phyloP scores from a whole-genome alignment of 164 flowering plant species.

The Euptelea pleiosperma region DNA sequence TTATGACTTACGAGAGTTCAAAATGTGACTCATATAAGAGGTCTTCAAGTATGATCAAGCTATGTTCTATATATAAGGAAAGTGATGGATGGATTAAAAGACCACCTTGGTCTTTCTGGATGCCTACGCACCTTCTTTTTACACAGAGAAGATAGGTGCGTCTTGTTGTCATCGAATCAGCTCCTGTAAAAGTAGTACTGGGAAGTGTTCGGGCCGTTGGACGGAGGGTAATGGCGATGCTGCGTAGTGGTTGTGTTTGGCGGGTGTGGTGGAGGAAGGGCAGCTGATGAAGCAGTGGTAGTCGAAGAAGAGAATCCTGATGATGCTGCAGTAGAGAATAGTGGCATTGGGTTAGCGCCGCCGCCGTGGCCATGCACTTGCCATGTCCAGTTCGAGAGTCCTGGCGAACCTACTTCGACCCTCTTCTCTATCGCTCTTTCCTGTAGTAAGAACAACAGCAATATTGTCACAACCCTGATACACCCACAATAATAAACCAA shows the following conservation, averaged over 20 bases:
- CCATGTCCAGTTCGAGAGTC: constrained; percentile 47
- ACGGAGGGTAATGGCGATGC: constrained; percentile 21
- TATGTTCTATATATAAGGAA: too few relatives aligned
- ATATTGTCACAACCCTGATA: too few relatives aligned
- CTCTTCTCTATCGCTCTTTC: constrained; percentile 35
- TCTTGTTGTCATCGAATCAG: too few relatives aligned
- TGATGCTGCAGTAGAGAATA: constrained; percentile 79
- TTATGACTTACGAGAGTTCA: too few relatives aligned
- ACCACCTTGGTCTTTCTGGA: background rate
- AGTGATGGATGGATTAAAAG: too few relatives aligned
- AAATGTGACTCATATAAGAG: background rate
- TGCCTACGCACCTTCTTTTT: background rate
- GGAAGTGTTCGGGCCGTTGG: constrained; percentile 8
- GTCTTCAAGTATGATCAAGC: too few relatives aligned
- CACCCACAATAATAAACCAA: too few relatives aligned
- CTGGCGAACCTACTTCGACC: constrained; percentile 24
- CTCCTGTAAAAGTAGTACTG: constrained; percentile 30
- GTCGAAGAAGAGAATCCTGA: constrained; percentile 75
- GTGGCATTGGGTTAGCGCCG: constrained; percentile 25
- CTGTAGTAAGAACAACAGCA: constrained; percentile 21
- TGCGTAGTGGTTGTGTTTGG: constrained; percentile 18
- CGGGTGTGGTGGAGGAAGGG: constrained; percentile 28
- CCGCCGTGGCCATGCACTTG: constrained; percentile 30
- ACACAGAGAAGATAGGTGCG: background rate
- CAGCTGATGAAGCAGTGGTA: constrained; percentile 31